A percentile compares a stretch with the other conserved stretches of the same genome.
Evolutionary conservation across 495 filamentous ascomycete species (phyloP).

Genomic region (Lasiosphaeria miniovina): DNA sequence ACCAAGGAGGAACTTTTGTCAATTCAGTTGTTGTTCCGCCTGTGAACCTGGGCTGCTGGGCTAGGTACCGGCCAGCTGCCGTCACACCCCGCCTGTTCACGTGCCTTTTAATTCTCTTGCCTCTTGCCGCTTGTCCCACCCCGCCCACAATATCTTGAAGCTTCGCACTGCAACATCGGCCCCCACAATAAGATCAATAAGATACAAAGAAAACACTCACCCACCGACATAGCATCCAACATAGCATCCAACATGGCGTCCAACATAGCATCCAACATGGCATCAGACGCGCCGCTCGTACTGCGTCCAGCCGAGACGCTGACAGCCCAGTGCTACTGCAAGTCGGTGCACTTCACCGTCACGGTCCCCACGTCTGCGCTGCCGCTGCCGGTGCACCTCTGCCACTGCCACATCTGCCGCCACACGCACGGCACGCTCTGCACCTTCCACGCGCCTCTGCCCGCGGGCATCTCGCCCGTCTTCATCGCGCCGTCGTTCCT

Average conservation of each 20-base stretch:
- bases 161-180: no score
- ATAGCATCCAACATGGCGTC: not conserved
- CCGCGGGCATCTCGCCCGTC: conserved; percentile 26
- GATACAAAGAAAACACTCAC: no score
- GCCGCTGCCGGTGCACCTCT: conserved; percentile 48
- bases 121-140: no score
- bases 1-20: no score
- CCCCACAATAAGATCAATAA: no score
- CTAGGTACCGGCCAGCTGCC: no score
- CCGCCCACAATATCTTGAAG: no score
- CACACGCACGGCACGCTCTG: conserved; percentile 55
- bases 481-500: conserved; percentile 36
- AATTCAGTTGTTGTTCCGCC: no score
- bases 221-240: not conserved
- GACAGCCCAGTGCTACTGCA: conserved; percentile 41
- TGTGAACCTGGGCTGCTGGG: no score
- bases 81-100: no score
- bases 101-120: no score
- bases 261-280: not conserved
- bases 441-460: conserved; percentile 48
- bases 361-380: conserved; percentile 31
- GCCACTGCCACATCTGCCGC: conserved; percentile 64
- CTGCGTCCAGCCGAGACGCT: conserved; percentile 24
- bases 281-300: conserved; percentile 2
- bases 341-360: conserved; percentile 34